phyloP scores from a whole-genome alignment of 441 rosid species.

The Hypseocharis bilobata region DNA sequence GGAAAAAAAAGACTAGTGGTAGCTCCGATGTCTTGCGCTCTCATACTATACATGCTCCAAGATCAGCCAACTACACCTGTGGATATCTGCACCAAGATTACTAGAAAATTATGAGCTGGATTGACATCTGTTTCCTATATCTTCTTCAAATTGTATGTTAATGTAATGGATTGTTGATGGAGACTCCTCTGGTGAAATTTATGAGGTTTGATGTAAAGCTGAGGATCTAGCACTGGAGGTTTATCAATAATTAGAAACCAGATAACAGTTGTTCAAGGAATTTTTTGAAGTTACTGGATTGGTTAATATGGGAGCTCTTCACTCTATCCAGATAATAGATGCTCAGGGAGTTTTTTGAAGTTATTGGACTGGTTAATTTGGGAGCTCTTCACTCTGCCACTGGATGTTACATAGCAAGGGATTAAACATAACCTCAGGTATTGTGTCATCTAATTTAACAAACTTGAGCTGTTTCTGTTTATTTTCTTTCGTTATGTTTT shows the following conservation, averaged over 20 bases:
- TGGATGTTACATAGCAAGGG: constrained; percentile 20
- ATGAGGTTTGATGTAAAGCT: constrained; percentile 19
- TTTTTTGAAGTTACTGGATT: constrained; percentile 16
- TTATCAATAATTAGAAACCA: constrained; percentile 11
- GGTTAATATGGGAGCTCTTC: constrained; percentile 19
- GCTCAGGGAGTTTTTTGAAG: constrained; percentile 15
- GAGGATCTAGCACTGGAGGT: constrained; percentile 23
- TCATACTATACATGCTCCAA: constrained; percentile 13
- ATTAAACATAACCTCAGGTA: constrained; percentile 35
- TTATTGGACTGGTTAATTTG: constrained; percentile 17
- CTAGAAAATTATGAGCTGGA: constrained; percentile 24
- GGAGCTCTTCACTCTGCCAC: constrained; percentile 20
- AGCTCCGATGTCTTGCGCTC: constrained; percentile 20
- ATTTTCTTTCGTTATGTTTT: neutral
- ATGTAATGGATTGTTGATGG: constrained; percentile 12
- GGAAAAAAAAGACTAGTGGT: constrained; percentile 9
- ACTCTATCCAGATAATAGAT: constrained; percentile 17
- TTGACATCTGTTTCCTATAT: constrained; percentile 19
- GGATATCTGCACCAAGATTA: constrained; percentile 16
- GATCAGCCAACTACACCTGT: constrained; percentile 16
- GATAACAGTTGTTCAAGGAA: constrained; percentile 14
- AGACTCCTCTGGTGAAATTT: constrained; percentile 9
- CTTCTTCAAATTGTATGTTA: constrained; percentile 10
- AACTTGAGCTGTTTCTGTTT: neutral
- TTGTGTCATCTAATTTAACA: constrained; percentile 1